A percentile compares a stretch with the other conserved stretches of the same genome.
These are phyloP conservation scores for apple (Malus domestica) DNA, from an alignment of 306 rosid species.

Conservation along the genomic window ASM211411v1 NC_041803.1:21792501-21793000, in stretches of 20 bases:
- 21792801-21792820: conserved; percentile 84
- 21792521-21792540: conserved; percentile 61
- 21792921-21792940: conserved; percentile 96
- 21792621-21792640: not conserved
- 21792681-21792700: conserved; percentile 36
- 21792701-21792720: conserved; percentile 66
- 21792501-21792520: conserved; percentile 1
- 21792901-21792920: conserved; percentile 87
- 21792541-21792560: conserved; percentile 78
- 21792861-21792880: conserved; percentile 36
- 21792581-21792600: conserved; percentile 75
- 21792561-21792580: conserved; percentile 87
- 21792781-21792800: conserved; percentile 91
- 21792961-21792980: conserved; percentile 35
- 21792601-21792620: conserved; percentile 36
- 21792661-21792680: not conserved
- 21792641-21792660: not conserved
- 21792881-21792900: conserved; percentile 54
- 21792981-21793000: conserved; percentile 29
- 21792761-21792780: conserved; percentile 59
- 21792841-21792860: conserved; percentile 42
- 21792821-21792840: conserved; percentile 66
- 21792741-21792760: conserved; percentile 49
- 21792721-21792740: conserved; percentile 64
- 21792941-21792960: conserved; percentile 75